Evolutionary conservation across 805 yeast genomes (phyloP).

Genomic region (Wickerhamomyces canadensis): DNA sequence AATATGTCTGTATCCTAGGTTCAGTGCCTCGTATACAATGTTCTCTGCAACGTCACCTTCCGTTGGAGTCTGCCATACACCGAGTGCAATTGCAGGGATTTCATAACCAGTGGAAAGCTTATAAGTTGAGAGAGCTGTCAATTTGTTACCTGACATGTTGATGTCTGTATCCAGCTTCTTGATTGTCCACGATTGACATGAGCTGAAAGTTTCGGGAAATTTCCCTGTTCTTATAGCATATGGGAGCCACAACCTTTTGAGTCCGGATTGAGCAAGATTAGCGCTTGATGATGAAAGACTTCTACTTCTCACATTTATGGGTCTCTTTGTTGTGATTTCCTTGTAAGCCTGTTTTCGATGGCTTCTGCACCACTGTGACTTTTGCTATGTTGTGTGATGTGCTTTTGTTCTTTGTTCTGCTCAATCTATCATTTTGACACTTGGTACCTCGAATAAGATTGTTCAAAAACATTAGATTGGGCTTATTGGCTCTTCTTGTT

Average conservation of each 20-base stretch:
- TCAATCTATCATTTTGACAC: neutral
- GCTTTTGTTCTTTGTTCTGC: neutral
- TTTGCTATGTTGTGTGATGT: neutral
- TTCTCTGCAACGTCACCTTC: slow-evolving; percentile 4
- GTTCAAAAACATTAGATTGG: neutral
- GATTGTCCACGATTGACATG: too few relatives aligned
- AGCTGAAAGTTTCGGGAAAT: too few relatives aligned
- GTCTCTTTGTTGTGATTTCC: too few relatives aligned
- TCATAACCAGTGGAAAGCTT: neutral
- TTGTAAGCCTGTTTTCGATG: too few relatives aligned
- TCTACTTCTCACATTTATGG: too few relatives aligned
- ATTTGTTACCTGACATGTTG: neutral
- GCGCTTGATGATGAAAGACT: neutral
- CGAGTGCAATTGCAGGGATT: slow-evolving; percentile 8
- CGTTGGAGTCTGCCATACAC: slow-evolving; percentile 8
- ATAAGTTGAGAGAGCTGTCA: neutral
- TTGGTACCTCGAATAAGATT: neutral
- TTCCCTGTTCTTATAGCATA: too few relatives aligned
- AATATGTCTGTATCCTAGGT: slow-evolving; percentile 62
- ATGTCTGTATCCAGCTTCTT: too few relatives aligned
- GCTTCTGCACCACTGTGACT: too few relatives aligned
- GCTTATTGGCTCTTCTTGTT: neutral
- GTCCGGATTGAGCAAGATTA: neutral
- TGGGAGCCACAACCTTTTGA: too few relatives aligned
- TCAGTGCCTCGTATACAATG: slow-evolving; percentile 48